Evolutionary conservation across 805 yeast species (phyloP), one percentile per base, ranked within the genome.

Genomic region (Saturnispora halmiae): DNA sequence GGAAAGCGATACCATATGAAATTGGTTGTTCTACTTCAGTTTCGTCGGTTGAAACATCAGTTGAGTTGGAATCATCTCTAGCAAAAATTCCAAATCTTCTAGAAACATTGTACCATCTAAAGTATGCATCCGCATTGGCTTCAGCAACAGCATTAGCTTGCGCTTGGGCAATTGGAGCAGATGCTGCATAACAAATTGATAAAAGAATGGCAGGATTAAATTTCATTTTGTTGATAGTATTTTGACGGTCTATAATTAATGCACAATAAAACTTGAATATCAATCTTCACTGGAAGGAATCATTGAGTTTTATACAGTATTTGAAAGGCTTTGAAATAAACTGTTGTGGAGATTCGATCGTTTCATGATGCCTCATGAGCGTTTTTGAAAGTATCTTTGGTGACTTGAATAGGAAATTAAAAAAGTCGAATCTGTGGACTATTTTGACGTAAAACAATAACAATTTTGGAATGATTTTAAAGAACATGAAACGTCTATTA

Each of bases 51-150:
- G 36, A 26, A n/a, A 6, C 24, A 19, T 18, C n/a, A 13, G 14
- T 19, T 18, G 7, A 18, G 21, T 14, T 9, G 7, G 14, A 13
- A 8, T 31, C 36, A 27, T 33, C 42, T 28, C 42, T 39, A 13
- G 42, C 42, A 20, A 39, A 39, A 14, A 39, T 39, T 11, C 42
- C 42, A 33, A 39, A 39, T 39, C 28, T 39, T 27, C 33, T 33
- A 19, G 42, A 33, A 28, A 33, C 42, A 16, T 33, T 18, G 28
- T 24, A 39, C 42, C 42, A 39, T 33, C 42, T 39, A 19, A 39
- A 8, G 19, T 30, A 9, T 11, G 39, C 19, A 11, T 21, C 29
- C 8, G 40, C 34, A 4, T 13, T 21, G 6, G 38, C 32, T 13
- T 28, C 27, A 6, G 38, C 32, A 13, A 25, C 13, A 21, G 40